Conservation (phyloP, 306 rosid species). For the Bauhinia variegata region DNA sequence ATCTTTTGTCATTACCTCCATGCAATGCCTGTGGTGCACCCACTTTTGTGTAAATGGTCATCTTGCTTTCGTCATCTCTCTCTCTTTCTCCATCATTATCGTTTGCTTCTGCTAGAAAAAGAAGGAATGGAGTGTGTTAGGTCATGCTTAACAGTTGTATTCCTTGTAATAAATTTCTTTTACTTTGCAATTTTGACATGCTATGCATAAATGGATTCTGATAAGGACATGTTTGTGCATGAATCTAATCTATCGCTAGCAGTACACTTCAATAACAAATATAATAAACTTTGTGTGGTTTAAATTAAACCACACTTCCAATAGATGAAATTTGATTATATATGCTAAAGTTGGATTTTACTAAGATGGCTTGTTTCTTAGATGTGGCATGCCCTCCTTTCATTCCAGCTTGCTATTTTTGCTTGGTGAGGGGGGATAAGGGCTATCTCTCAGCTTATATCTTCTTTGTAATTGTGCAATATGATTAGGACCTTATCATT, state of each 20-base stretch:
- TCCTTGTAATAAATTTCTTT: conserved; percentile 22
- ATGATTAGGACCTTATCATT: too few relatives aligned
- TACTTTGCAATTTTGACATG: conserved; percentile 26
- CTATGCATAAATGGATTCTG: conserved; percentile 37
- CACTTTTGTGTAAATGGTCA: conserved; percentile 35
- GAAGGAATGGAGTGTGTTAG: conserved; percentile 42
- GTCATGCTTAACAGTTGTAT: conserved; percentile 63
- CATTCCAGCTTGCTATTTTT: not conserved
- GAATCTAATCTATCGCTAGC: conserved; percentile 27
- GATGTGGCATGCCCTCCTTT: conserved; percentile 16
- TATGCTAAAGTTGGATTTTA: conserved; percentile 24
- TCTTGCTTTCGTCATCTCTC: conserved; percentile 28
- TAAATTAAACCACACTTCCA: not conserved
- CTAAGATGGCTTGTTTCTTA: conserved; percentile 4
- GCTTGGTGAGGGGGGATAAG: too few relatives aligned
- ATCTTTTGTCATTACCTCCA: conserved; percentile 11
- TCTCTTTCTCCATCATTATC: conserved; percentile 27
- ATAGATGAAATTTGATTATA: not conserved
- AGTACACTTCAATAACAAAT: too few relatives aligned
- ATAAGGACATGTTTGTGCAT: conserved; percentile 27
- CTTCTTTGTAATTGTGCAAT: too few relatives aligned
- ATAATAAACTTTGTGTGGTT: too few relatives aligned
- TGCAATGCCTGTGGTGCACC: conserved; percentile 25
- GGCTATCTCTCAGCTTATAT: conserved; percentile 18
- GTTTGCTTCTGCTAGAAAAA: conserved; percentile 40